phyloP scores from a whole-genome alignment of 2,329 filamentous ascomycete genomes.

The Hypomyces perniciosus region DNA sequence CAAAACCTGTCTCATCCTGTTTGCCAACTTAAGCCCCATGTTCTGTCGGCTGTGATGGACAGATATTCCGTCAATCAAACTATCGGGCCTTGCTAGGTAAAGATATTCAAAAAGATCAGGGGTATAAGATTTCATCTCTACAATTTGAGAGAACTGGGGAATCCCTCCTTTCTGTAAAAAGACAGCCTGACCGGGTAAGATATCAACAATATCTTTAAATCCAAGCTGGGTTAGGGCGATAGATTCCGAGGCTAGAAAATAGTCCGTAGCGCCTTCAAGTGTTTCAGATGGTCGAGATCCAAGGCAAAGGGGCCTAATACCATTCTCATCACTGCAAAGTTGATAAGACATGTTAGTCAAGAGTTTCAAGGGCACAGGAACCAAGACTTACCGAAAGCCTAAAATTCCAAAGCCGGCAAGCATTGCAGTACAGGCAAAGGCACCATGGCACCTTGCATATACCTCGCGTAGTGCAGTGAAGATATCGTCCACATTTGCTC shows the following conservation, averaged over 20 bases:
- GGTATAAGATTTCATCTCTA: conserved; percentile 61
- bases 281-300: conserved; percentile 66
- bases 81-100: conserved; percentile 80
- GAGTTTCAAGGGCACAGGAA: conserved; percentile 4
- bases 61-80: conserved; percentile 79
- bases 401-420: conserved; percentile 10
- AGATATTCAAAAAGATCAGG: conserved; percentile 80
- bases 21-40: conserved; percentile 78
- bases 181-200: conserved; percentile 77
- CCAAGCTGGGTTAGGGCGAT: conserved; percentile 77
- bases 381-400: conserved; percentile 49
- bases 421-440: conserved; percentile 10
- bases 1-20: conserved; percentile 62
- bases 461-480: conserved; percentile 60
- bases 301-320: conserved; percentile 75
- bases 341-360: conserved; percentile 26
- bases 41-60: conserved; percentile 77
- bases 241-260: conserved; percentile 87
- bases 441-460: conserved; percentile 6
- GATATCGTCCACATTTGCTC: conserved; percentile 71
- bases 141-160: conserved; percentile 71
- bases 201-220: conserved; percentile 69
- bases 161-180: conserved; percentile 73
- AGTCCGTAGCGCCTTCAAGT: conserved; percentile 61
- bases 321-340: conserved; percentile 36